phyloP scores from a whole-genome alignment of 228 moss, liverwort and hornwort genomes.

The Sphagnum fallax region DNA sequence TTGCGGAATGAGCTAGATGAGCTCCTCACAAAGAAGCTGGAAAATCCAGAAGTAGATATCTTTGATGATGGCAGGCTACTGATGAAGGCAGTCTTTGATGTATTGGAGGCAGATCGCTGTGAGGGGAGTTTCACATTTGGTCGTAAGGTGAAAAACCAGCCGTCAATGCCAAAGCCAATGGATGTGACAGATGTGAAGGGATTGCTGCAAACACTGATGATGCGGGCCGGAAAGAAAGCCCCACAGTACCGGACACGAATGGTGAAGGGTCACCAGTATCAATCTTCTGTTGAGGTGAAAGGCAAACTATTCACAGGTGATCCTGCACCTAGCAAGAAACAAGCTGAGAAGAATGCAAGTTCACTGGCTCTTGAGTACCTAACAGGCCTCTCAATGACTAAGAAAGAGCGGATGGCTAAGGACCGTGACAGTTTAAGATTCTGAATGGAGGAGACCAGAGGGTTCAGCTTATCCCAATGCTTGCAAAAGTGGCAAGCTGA shows the following conservation, averaged over 20 bases:
- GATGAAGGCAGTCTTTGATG: slow-evolving; percentile 62
- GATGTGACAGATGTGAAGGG: slow-evolving; percentile 65
- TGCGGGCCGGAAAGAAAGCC: slow-evolving; percentile 71
- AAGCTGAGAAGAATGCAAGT: slow-evolving; percentile 83
- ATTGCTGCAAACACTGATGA: slow-evolving; percentile 58
- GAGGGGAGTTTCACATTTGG: slow-evolving; percentile 79
- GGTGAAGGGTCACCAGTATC: slow-evolving; percentile 45
- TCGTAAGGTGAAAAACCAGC: slow-evolving; percentile 42
- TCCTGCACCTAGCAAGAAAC: slow-evolving; percentile 73
- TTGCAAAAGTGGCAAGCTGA: too few relatives aligned
- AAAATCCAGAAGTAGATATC: slow-evolving; percentile 61
- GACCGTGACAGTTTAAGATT: neutral
- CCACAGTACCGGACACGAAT: slow-evolving; percentile 74
- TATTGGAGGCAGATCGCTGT: slow-evolving; percentile 78
- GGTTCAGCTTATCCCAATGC: too few relatives aligned
- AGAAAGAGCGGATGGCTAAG: slow-evolving; percentile 25
- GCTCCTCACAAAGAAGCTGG: slow-evolving; percentile 67
- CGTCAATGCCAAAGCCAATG: slow-evolving; percentile 20
- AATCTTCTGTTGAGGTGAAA: slow-evolving; percentile 67
- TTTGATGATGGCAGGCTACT: slow-evolving; percentile 58
- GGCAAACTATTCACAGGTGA: slow-evolving; percentile 67
- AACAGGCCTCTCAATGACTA: slow-evolving; percentile 46
- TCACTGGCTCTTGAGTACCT: slow-evolving; percentile 71
- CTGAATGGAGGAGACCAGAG: neutral
- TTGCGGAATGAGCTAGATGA: slow-evolving; percentile 78